Base-by-base conservation (phyloP, 345 rosid genomes). In the Syzygium grande region DNA sequence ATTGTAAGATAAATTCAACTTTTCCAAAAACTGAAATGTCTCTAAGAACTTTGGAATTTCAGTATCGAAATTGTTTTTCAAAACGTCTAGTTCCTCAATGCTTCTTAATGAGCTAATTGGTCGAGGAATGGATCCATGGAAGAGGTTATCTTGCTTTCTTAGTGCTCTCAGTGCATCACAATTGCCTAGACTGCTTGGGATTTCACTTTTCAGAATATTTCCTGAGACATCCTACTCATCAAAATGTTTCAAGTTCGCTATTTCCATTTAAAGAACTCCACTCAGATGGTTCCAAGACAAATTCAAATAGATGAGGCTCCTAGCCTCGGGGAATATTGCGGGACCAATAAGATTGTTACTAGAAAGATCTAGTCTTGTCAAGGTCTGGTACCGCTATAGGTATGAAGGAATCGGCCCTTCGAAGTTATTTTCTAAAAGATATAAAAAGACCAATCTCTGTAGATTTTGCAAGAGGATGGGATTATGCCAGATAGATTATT, bases 401-500 rank as follows among this genome's bases (percentile, higher is more conserved):
- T 54, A 84, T 12, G 25, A 13, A 7, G 87, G 86, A 55, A 87
- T 49, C 12, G 3, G 5, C 23, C 91, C 89, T 52, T 54, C 61
- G 16, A 63, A 80, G 38, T 43, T 46, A 61, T 89, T 89, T 19
- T 11, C 3, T 0, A 17, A 30, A 10, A 89, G 8, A 2, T 4
- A 14, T 0, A 87, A 52, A 27, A 0, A 0, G 12, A 65, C 27
- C 73, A 89, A 84, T 11, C 34, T 27, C 0, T 84, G 43, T 0
- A 83, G 5, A 68, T 86, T 89, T 34, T 54, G 51, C 73, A 89
- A 53, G 91, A 85, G 52, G 52, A 52, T 34, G 86, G 12, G 59
- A 87, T 38, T 85, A 15, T 83, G n/a, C 51, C 34, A 51, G 21
- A 87, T 53, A 0, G 29, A 29, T 55, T 52, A 49, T 34, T 11